phyloP scores from a whole-genome alignment of 768 basidiomycete genomes.

The Lentinula lateritia region DNA sequence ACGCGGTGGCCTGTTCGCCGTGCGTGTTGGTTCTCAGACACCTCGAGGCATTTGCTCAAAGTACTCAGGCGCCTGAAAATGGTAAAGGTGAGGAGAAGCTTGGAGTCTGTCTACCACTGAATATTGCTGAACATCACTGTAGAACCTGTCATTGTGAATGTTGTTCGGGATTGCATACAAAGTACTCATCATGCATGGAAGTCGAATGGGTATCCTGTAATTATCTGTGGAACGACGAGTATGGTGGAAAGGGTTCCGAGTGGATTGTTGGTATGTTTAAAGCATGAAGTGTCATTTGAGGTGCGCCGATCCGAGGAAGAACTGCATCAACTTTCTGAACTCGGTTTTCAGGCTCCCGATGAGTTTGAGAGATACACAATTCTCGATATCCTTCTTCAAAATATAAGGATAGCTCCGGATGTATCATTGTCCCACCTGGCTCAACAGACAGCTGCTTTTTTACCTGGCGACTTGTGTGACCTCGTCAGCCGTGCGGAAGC shows the following conservation, averaged over 20 bases:
- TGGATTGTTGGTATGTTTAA: constrained; percentile 67
- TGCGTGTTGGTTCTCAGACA: constrained; percentile 80
- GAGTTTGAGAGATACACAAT: constrained; percentile 70
- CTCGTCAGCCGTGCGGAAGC: constrained; percentile 57
- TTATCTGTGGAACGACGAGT: constrained; percentile 70
- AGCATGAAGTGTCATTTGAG: constrained; percentile 76
- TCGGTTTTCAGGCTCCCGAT: constrained; percentile 58
- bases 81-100: constrained; percentile 46
- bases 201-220: constrained; percentile 60
- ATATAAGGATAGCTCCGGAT: constrained; percentile 57
- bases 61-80: constrained; percentile 56
- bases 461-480: constrained; percentile 73
- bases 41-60: constrained; percentile 72
- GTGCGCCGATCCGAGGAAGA: constrained; percentile 29
- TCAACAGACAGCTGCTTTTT: constrained; percentile 85
- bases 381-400: constrained; percentile 39
- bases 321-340: neutral
- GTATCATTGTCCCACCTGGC: constrained; percentile 71
- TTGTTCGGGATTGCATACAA: constrained; percentile 59
- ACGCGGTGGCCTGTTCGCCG: constrained; percentile 73
- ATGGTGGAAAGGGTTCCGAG: constrained; percentile 62
- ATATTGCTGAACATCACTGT: constrained; percentile 1
- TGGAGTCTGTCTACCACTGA: neutral
- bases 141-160: constrained; percentile 56
- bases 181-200: constrained; percentile 53